Conservation (phyloP, 2,329 filamentous ascomycete species). For the Fusarium hainanense region DNA sequence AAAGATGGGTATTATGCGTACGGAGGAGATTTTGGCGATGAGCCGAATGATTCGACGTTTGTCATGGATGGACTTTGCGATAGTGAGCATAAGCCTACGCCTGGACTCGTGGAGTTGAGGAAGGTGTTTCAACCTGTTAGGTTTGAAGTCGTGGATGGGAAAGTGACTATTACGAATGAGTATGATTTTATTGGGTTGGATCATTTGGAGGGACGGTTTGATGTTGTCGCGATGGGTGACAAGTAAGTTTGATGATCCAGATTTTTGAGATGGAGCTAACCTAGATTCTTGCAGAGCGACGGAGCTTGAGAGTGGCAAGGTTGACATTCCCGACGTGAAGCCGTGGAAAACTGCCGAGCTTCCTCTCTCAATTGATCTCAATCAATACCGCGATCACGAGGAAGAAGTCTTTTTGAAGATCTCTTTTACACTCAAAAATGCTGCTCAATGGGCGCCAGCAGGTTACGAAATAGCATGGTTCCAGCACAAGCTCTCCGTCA, state of each 20-base stretch:
- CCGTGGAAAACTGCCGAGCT: not conserved
- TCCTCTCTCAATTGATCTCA: not conserved
- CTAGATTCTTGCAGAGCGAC: not conserved
- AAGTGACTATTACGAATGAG: conserved; percentile 3
- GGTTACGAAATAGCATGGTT: conserved; percentile 12
- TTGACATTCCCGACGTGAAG: not conserved
- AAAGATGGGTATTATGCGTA: conserved; percentile 17
- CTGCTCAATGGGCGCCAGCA: not conserved
- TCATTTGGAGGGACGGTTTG: not conserved
- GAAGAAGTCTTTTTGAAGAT: conserved; percentile 3
- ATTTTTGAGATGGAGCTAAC: not conserved
- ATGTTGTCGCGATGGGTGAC: not conserved
- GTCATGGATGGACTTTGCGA: conserved; percentile 18
- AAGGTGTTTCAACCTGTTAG: conserved; percentile 11
- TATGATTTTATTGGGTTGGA: conserved; percentile 4
- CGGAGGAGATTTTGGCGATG: conserved; percentile 17
- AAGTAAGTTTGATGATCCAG: not conserved
- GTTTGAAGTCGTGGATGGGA: not conserved
- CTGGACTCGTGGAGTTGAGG: conserved; percentile 2
- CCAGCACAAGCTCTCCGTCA: conserved; percentile 9
- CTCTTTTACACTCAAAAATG: not conserved
- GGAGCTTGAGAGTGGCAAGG: not conserved
- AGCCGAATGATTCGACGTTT: conserved; percentile 10
- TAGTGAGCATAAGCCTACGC: conserved; percentile 14
- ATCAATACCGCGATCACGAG: not conserved